Conservation (phyloP, 2,329 filamentous ascomycete genomes). For the Blumeriella jaapii region DNA sequence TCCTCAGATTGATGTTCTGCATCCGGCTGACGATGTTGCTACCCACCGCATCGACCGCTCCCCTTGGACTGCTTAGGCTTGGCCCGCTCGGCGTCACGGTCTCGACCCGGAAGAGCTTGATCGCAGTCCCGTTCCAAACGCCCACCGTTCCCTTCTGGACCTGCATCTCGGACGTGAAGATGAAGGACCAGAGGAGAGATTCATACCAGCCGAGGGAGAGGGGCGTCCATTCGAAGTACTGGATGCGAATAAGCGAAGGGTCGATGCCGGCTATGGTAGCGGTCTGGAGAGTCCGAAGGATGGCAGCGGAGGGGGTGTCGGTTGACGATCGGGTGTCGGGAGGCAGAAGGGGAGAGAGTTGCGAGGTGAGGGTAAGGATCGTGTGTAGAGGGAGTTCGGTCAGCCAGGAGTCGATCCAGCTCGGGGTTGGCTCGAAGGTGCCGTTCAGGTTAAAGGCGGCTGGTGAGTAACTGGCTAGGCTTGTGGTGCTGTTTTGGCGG, state of each 20-base stretch:
- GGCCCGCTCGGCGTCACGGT: conserved; percentile 72
- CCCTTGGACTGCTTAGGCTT: conserved; percentile 71
- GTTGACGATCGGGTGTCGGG: conserved; percentile 29
- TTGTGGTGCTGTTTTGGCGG: conserved; percentile 79
- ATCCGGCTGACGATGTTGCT: conserved; percentile 82
- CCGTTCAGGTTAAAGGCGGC: conserved; percentile 43
- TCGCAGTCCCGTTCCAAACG: conserved; percentile 84
- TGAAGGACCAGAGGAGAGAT: conserved; percentile 83
- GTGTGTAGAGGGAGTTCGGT: conserved; percentile 83
- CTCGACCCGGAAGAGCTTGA: conserved; percentile 83
- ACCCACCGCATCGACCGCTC: conserved; percentile 86
- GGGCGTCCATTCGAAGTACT: conserved; percentile 90
- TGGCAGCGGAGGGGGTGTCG: conserved; percentile 34
- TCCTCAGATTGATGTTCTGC: conserved; percentile 48
- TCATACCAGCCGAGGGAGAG: conserved; percentile 92
- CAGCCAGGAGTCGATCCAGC: conserved; percentile 94
- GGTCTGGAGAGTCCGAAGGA: conserved; percentile 43
- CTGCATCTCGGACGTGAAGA: conserved; percentile 85
- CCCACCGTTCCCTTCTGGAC: conserved; percentile 78
- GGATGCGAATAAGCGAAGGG: conserved; percentile 60
- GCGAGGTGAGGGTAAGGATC: conserved; percentile 63
- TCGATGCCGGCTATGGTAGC: conserved; percentile 63
- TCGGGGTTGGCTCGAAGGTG: conserved; percentile 64
- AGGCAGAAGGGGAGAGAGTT: conserved; percentile 47
- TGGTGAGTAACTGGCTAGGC: conserved; percentile 55